Percentiles rank a stretch among this genome's conserved stretches.
phyloP scores from a whole-genome alignment of 192 early-diverging fungal species.

The Backusella circina region DNA sequence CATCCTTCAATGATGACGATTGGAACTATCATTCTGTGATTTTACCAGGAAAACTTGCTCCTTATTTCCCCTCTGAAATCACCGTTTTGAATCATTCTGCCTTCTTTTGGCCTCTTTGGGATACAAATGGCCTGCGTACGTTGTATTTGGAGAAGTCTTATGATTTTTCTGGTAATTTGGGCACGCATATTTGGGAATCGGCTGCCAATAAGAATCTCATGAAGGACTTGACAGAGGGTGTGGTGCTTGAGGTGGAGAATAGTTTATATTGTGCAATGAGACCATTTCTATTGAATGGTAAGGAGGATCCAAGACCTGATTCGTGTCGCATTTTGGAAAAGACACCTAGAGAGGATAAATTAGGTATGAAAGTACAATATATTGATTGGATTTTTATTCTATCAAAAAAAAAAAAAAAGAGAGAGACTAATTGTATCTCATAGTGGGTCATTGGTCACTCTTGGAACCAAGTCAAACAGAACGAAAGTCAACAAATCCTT shows the following conservation, averaged over 20 bases:
- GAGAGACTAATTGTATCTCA: no score
- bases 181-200: slow-evolving; percentile 37
- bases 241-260: slow-evolving; percentile 30
- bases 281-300: slow-evolving; percentile 28
- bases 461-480: neutral
- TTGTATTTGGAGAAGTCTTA: slow-evolving; percentile 39
- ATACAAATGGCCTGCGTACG: slow-evolving; percentile 28
- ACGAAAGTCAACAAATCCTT: neutral
- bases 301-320: neutral
- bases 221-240: slow-evolving; percentile 21
- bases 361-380: slow-evolving; percentile 21
- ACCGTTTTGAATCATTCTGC: slow-evolving; percentile 25
- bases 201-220: slow-evolving; percentile 34
- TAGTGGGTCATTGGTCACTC: slow-evolving; percentile 35
- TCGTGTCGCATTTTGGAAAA: slow-evolving; percentile 18
- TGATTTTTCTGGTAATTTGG: slow-evolving; percentile 30
- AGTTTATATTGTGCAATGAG: slow-evolving; percentile 37
- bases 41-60: slow-evolving; percentile 35
- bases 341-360: slow-evolving; percentile 4
- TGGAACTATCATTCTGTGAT: slow-evolving; percentile 46
- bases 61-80: slow-evolving; percentile 23
- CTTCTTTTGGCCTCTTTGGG: slow-evolving; percentile 47
- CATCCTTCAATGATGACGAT: slow-evolving; percentile 33
- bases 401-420: no score
- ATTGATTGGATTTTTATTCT: neutral